Base-by-base conservation (phyloP, 768 basidiomycete genomes). In the Coprinellus aureogranulatus region DNA sequence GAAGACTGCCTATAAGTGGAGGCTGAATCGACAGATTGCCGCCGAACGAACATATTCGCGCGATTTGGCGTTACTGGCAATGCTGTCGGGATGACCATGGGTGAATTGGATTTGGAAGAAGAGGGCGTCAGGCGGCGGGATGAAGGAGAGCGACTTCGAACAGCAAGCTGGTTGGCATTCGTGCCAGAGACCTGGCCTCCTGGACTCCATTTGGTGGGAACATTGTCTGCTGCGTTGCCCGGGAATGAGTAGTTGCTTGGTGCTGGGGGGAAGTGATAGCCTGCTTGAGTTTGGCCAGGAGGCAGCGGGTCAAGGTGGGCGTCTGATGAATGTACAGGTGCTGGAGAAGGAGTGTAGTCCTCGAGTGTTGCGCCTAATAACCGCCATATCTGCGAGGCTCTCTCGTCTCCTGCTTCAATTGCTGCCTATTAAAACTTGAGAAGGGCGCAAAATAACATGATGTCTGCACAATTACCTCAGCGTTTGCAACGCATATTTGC, bases 381-480 rank as follows among this genome's bases (percentile, higher is more conserved):
- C 9, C 83, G 62, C 91, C 91, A 93, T 2, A 77, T 76, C 62
- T 90, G 87, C 1, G 84, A 85, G 2, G 81, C 80, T 3, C 79
- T 73, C 26, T 75, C 65, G 57, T 83, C 80, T 22, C 84, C 84
- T 9, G 76, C 85, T 54, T 81, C 72, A n/a, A 82, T 68, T 6
- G 91, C 90, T 44, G 78, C 70, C 86, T 89, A 41, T 37, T 23
- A 54, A 2, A 58, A 42, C 8, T 54, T 51, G 16, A 23, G 44
- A 51, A 27, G 22, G 54, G 31, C 22, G 44, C n/a, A 34, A 27
- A 26, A 26, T 49, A 2, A 49, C 39, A 37, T 41, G 40, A 48
- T 5, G 12, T n/a, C 51, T 12, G 25, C 2, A 37, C 25, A 2
- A 67, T 47, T 59, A 78, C 73, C 71, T 85, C 76, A 23, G 88